Evolutionary conservation across 371 early-diverging fungal genomes (phyloP), one percentile per base, ranked within the genome.

Genomic region (Syncephalis plumigaleata): DNA sequence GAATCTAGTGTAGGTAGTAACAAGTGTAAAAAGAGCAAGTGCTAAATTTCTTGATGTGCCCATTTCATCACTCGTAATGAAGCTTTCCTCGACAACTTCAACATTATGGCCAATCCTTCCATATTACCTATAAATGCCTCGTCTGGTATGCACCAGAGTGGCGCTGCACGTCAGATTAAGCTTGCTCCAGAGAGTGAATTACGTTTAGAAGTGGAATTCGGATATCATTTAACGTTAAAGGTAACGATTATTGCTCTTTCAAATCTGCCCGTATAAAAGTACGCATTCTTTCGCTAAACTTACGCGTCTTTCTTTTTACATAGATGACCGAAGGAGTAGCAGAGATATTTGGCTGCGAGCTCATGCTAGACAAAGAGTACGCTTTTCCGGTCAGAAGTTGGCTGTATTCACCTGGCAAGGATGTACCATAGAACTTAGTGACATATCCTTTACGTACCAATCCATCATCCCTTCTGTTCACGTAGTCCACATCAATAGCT

Each of bases 361-460:
- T 93, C 2, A 89, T 81, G 1, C 54, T 67, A n/a, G 83, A 77
- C 25, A 64, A 72, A 21, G 65, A 59, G 23, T 91, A 91, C 55
- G 66, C 7, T 87, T 96, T 56, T 66, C 68, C 37, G 87, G 89
- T 20, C 61, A 73, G 44, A 92, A 93, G 62, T 66, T 82, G 15
- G 93, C 92, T n/a, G 71, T 93, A 0, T 94, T 85, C 59, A 87
- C 88, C 2, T 96, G 88, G 87, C 79, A 87, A 49, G 97, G 95
- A 15, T 91, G 92, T 65, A 68, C 64, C 21, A 54, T 93, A 2
- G 31, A 31, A 31, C 11, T 31, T 4, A 31, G 11, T 31, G 66
- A 68, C 52, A 67, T 75, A 65, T 65, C 68, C 61, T 66, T 55
- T 67, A 22, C 24, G 18, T 18, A 21, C 15, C n/a, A 22, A 9